Base-by-base conservation (phyloP, 306 rosid genomes). In the Vigna reflexopilosa region DNA sequence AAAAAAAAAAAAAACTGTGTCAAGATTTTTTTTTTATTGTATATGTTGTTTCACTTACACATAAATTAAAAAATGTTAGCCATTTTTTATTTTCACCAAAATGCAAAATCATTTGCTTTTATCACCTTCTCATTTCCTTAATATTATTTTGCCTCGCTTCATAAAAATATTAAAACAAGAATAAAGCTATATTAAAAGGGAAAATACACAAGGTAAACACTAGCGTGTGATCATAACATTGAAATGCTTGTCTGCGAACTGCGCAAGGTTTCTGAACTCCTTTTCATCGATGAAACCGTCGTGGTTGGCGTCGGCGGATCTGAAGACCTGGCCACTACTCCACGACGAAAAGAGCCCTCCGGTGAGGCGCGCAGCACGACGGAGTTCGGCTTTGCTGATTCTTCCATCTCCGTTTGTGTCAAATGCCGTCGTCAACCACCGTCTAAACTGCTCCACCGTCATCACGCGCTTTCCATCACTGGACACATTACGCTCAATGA, bases 231-330 rank as follows among this genome's bases (percentile, higher is more conserved):
- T 76, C 36, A 8, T 75, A 51, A 80, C 40, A 73, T 75, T 55
- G 72, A 84, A 84, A 49, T 84, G 55, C 67, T 84, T 84, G 67
- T 84, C 87, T 1, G 84, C 84, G 47, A 79, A 63, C 12, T 75
- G 78, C 2, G 38, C 76, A 36, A 80, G 84, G 24, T 79, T 75
- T 45, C 28, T 75, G 72, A 84, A 84, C 50, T 84, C 87, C 7
- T 64, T 48, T 20, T 83, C 84, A 70, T 83, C 84, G 11, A 83
- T 70, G 81, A 83, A 75, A 30, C 87, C 87, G n/a, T 79, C 16
- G 36, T 48, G 32, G n/a, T 79, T 24, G 32, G 67, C 9, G 48
- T 79, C 87, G 9, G 72, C 87, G 17, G 59, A 55, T 20, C 64
- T 47, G 67, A 80, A 70, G 32, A 15, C 52, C 5, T 14, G 7